Conservation (phyloP, 768 basidiomycete genomes). For the Hygrophorus russula region DNA sequence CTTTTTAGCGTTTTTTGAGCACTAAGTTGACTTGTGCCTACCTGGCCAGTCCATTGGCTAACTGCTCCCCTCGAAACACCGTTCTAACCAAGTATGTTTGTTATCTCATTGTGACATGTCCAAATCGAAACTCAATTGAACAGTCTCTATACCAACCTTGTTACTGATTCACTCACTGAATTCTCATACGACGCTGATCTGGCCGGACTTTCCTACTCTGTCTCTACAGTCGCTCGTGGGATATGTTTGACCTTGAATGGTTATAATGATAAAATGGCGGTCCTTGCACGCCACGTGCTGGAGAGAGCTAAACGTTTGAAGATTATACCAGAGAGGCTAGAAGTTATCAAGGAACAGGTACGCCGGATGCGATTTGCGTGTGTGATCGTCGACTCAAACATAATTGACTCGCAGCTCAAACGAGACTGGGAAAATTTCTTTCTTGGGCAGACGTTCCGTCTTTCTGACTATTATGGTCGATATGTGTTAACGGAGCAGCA, state of each 20-base stretch:
- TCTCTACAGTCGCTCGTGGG: conserved; percentile 52
- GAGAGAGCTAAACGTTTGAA: conserved; percentile 53
- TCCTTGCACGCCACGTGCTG: conserved; percentile 62
- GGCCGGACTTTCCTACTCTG: conserved; percentile 72
- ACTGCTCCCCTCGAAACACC: conserved; percentile 52
- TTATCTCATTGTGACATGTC: conserved; percentile 1
- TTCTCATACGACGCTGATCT: conserved; percentile 88
- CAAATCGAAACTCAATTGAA: background rate
- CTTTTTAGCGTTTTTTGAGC: background rate
- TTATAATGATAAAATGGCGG: conserved; percentile 85
- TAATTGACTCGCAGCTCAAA: conserved; percentile 37
- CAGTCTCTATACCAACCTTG: conserved; percentile 75
- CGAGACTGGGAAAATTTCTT: conserved; percentile 81
- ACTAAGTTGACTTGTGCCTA: conserved; percentile 1
- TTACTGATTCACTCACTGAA: conserved; percentile 83
- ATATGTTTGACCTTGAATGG: conserved; percentile 62
- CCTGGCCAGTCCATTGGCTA: conserved; percentile 39
- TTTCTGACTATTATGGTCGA: conserved; percentile 67
- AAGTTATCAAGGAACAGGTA: conserved; percentile 80
- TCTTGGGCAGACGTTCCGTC: conserved; percentile 69
- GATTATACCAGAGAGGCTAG: conserved; percentile 62
- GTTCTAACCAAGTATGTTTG: conserved; percentile 60
- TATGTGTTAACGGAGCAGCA: conserved; percentile 61
- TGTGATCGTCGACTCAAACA: conserved; percentile 1
- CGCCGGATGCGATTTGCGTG: conserved; percentile 8